These are phyloP conservation scores for Metarhizium rileyi DNA, from an alignment of 2,329 filamentous ascomycete genomes.

Conservation along the genomic window DNA sequence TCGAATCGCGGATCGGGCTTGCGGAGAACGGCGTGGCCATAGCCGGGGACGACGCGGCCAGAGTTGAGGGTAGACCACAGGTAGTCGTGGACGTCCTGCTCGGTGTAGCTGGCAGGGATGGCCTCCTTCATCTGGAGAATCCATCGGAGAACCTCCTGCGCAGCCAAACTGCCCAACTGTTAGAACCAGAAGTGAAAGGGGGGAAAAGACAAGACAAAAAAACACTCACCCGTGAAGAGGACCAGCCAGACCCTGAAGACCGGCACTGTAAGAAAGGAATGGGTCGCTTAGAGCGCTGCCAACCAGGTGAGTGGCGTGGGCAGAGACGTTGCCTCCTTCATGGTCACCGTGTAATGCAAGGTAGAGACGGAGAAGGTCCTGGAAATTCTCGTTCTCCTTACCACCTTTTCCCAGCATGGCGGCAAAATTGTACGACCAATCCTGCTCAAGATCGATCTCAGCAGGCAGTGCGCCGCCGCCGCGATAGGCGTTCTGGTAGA, in stretches of 20 bases:
- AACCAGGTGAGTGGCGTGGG: constrained; percentile 89
- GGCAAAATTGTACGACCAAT: constrained; percentile 99
- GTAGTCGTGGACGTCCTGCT: constrained; percentile 77
- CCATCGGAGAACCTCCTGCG: constrained; percentile 95
- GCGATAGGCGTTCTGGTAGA: constrained; percentile 86
- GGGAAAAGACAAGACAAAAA: background rate
- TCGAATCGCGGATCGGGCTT: constrained; percentile 96
- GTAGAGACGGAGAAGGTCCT: constrained; percentile 88
- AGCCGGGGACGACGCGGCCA: constrained; percentile 87
- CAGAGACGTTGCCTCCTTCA: constrained; percentile 95
- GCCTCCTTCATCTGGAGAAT: constrained; percentile 90
- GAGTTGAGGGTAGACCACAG: constrained; percentile 90
- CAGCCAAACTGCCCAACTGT: constrained; percentile 55
- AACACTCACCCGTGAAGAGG: constrained; percentile 51
- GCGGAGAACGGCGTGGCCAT: constrained; percentile 90
- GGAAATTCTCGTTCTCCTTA: constrained; percentile 83
- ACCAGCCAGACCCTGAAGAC: constrained; percentile 90
- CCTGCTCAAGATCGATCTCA: constrained; percentile 71
- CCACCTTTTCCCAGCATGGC: constrained; percentile 89
- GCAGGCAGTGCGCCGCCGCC: constrained; percentile 65
- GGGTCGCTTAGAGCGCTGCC: constrained; percentile 90
- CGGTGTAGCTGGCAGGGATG: constrained; percentile 68
- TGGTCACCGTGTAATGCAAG: constrained; percentile 96
- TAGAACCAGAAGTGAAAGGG: background rate
- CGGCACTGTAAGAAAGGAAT: constrained; percentile 92